Evolutionary conservation across 495 filamentous ascomycete genomes (phyloP).

Genomic region (Lasiosphaeris hirsuta): DNA sequence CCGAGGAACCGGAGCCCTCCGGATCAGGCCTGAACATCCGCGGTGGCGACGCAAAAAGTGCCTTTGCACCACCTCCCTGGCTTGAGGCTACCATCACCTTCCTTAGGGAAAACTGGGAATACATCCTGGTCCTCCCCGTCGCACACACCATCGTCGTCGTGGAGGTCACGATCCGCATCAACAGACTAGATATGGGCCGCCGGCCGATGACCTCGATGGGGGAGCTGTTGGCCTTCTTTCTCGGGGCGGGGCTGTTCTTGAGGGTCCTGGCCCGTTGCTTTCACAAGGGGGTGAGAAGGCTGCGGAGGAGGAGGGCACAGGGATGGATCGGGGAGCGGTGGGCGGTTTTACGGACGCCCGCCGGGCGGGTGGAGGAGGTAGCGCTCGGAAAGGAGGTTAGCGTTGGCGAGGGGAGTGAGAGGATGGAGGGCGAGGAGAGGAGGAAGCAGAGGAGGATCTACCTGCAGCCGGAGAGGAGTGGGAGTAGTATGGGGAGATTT

Average conservation of each 20-base stretch:
- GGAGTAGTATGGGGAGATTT: constrained; percentile 18
- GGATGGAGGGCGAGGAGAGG: neutral
- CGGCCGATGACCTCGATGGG: constrained; percentile 12
- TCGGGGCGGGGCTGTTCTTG: constrained; percentile 8
- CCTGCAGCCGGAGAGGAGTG: constrained; percentile 11
- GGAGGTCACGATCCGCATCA: constrained; percentile 17
- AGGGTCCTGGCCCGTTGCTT: constrained; percentile 7
- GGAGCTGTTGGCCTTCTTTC: constrained; percentile 14
- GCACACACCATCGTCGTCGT: constrained; percentile 14
- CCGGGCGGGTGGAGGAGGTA: neutral
- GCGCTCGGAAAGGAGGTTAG: neutral
- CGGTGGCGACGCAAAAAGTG: neutral
- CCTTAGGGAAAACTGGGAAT: neutral
- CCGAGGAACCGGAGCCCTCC: neutral
- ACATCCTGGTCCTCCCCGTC: constrained; percentile 1
- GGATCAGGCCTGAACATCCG: neutral
- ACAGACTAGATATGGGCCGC: constrained; percentile 12
- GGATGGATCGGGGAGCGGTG: constrained; percentile 9
- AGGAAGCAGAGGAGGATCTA: constrained; percentile 7
- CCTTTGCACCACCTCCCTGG: neutral
- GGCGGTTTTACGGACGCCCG: neutral
- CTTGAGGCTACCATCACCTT: neutral
- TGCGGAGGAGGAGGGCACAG: neutral
- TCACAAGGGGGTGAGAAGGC: neutral
- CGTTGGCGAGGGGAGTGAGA: neutral